Evolutionary conservation across 225 moss, liverwort and hornwort species (phyloP).

Genomic region (Antitrichia curtipendula): DNA sequence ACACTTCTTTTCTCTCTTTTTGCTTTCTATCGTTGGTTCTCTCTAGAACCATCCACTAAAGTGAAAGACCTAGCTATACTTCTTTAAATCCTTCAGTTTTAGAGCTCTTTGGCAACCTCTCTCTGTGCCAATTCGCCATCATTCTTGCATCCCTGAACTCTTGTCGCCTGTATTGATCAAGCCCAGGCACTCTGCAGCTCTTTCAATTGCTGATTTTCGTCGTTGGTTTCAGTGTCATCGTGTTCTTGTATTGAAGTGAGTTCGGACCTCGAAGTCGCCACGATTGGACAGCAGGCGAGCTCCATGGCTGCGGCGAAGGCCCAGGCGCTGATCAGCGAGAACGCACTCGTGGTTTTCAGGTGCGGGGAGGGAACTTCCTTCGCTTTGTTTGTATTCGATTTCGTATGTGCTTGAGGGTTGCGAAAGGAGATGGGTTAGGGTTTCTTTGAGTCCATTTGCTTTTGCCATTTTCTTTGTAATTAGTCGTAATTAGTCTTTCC

Average conservation of each 20-base stretch:
- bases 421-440: not conserved
- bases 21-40: too few relatives aligned
- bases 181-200: not conserved
- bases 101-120: not conserved
- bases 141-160: too few relatives aligned
- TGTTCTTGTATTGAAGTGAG: not conserved
- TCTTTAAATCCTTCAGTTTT: too few relatives aligned
- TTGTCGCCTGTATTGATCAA: not conserved
- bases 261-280: not conserved
- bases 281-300: conserved; percentile 27
- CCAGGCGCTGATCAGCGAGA: conserved; percentile 23
- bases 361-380: not conserved
- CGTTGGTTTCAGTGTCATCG: not conserved
- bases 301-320: conserved; percentile 32
- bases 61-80: too few relatives aligned
- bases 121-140: not conserved
- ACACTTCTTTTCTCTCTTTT: too few relatives aligned
- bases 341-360: conserved; percentile 41
- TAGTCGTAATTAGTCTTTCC: not conserved
- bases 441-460: not conserved
- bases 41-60: too few relatives aligned
- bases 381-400: not conserved
- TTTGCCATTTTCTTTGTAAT: not conserved
- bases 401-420: not conserved
- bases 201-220: not conserved